These are phyloP conservation scores for Aurantiochytrium sp. DNA, from an alignment of 108 stramenopile species.

Conservation along the genomic window DNA sequence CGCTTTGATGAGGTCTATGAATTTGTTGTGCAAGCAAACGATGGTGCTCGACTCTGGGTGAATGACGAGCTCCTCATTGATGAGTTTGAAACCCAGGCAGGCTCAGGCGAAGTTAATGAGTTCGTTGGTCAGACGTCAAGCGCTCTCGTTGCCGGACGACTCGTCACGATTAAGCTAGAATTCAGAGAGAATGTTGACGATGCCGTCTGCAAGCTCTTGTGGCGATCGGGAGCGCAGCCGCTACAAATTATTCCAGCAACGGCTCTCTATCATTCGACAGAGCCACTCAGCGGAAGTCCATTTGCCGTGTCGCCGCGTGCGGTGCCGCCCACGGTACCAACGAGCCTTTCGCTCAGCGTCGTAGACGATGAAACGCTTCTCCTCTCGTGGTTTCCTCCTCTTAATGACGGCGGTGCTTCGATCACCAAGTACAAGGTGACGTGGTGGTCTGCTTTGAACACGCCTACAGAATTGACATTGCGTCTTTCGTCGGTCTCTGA, in stretches of 20 bases:
- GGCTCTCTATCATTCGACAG: slow-evolving; percentile 47
- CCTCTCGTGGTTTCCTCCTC: slow-evolving; percentile 51
- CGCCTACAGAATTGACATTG: slow-evolving; percentile 37
- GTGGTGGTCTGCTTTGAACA: slow-evolving; percentile 32
- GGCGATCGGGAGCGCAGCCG: slow-evolving; percentile 49
- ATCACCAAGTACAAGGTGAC: slow-evolving; percentile 57
- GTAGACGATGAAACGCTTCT: slow-evolving; percentile 42
- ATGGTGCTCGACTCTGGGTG: slow-evolving; percentile 63
- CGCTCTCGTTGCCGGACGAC: slow-evolving; percentile 41
- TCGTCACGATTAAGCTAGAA: slow-evolving; percentile 62
- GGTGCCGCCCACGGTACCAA: slow-evolving; percentile 52
- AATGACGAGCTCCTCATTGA: slow-evolving; percentile 60
- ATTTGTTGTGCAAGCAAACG: slow-evolving; percentile 57
- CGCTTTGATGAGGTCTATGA: slow-evolving; percentile 57
- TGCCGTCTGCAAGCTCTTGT: slow-evolving; percentile 55
- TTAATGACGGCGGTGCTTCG: slow-evolving; percentile 57
- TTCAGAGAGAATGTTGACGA: slow-evolving; percentile 64
- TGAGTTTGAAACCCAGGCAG: slow-evolving; percentile 45
- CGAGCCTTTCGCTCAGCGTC: slow-evolving; percentile 35
- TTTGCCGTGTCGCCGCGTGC: slow-evolving; percentile 53
- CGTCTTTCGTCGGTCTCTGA: neutral
- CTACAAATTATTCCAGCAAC: slow-evolving; percentile 50
- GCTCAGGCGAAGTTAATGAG: slow-evolving; percentile 44
- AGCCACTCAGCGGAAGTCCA: slow-evolving; percentile 61
- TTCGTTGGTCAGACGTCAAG: slow-evolving; percentile 33